These are phyloP conservation scores for Penicillium cataractarum DNA, from an alignment of 495 filamentous ascomycete species.

Conservation along the genomic window DNA sequence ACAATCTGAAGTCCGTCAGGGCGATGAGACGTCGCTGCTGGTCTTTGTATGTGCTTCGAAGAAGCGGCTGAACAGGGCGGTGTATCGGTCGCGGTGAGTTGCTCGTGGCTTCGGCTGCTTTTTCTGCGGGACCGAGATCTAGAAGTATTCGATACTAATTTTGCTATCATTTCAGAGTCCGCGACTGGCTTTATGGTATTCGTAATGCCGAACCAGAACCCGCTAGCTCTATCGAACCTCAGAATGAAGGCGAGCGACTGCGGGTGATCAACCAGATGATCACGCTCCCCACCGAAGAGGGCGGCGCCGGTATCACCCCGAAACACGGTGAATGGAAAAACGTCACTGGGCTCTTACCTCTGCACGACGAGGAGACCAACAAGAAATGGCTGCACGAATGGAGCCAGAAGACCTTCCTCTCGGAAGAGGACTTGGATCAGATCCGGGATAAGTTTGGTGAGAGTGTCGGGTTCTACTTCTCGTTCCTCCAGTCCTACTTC, in stretches of 20 bases:
- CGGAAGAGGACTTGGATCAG: conserved; percentile 73
- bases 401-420: conserved; percentile 79
- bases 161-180: conserved; percentile 61
- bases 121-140: neutral
- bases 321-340: conserved; percentile 82
- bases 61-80: conserved; percentile 49
- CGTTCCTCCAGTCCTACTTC: conserved; percentile 94
- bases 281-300: conserved; percentile 75
- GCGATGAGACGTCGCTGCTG: conserved; percentile 74
- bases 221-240: conserved; percentile 66
- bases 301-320: conserved; percentile 88
- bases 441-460: conserved; percentile 92
- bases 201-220: conserved; percentile 73
- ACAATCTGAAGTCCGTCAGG: conserved; percentile 81
- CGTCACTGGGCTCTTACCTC: conserved; percentile 81
- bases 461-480: conserved; percentile 95
- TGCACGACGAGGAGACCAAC: conserved; percentile 89
- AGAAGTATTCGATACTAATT: neutral
- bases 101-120: neutral
- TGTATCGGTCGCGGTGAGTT: conserved; percentile 68
- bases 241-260: conserved; percentile 86
- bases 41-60: conserved; percentile 75
- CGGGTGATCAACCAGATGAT: conserved; percentile 86
- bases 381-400: conserved; percentile 88
- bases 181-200: conserved; percentile 95